Percentiles rank a stretch among this genome's conserved stretches.
Evolutionary conservation across 768 basidiomycete genomes (phyloP).

Genomic region (Mycena metata): DNA sequence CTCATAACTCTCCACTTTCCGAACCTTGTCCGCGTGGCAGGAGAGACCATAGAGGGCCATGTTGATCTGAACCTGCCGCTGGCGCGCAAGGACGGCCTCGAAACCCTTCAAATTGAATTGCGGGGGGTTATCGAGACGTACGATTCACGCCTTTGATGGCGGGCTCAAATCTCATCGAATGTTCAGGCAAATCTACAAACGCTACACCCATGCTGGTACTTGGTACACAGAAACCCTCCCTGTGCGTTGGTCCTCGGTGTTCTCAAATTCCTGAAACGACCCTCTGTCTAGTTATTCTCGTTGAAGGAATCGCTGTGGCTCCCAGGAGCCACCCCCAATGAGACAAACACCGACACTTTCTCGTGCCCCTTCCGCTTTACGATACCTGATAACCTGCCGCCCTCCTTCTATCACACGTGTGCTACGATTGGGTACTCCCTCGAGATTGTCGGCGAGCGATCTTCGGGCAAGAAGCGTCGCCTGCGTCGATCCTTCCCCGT

Average conservation of each 20-base stretch:
- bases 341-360: not conserved
- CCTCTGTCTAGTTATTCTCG: not conserved
- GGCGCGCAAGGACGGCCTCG: conserved; percentile 9
- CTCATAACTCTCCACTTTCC: conserved; percentile 10
- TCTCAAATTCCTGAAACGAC: not conserved
- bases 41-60: conserved; percentile 6
- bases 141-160: not conserved
- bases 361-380: conserved; percentile 26
- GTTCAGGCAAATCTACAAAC: not conserved
- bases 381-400: conserved; percentile 19
- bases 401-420: conserved; percentile 16
- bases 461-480: conserved; percentile 16
- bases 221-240: not conserved
- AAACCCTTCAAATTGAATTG: not conserved
- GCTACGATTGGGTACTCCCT: conserved; percentile 18
- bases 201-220: not conserved
- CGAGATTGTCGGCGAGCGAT: conserved; percentile 20
- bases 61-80: conserved; percentile 14
- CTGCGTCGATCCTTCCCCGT: conserved; percentile 17
- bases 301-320: not conserved
- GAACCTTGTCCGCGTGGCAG: conserved; percentile 17
- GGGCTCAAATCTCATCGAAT: not conserved
- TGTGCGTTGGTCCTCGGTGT: not conserved
- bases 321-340: too few species aligned
- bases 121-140: conserved; percentile 15